Evolutionary conservation across 805 yeast genomes (phyloP).

Genomic region (Blastobotrys parvus): DNA sequence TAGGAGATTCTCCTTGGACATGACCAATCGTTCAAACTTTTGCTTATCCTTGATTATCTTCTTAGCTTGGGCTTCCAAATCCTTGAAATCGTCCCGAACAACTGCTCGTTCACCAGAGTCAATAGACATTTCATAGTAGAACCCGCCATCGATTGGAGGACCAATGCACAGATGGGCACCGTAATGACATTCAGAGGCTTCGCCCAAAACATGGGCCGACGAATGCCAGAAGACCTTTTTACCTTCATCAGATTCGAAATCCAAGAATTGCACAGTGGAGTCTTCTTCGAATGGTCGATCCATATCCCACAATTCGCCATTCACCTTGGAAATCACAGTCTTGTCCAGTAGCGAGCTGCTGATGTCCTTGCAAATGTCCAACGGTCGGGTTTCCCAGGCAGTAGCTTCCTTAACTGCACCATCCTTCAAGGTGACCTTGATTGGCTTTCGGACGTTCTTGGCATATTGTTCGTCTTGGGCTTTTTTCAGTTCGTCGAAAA

Average conservation of each 20-base stretch:
- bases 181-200: slow-evolving; percentile 91
- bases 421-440: slow-evolving; percentile 78
- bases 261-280: slow-evolving; percentile 64
- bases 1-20: slow-evolving; percentile 85
- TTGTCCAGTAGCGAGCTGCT: slow-evolving; percentile 84
- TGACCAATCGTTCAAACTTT: slow-evolving; percentile 84
- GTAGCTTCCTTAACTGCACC: slow-evolving; percentile 62
- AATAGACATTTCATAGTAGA: slow-evolving; percentile 92
- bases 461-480: slow-evolving; percentile 69
- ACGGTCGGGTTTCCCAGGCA: slow-evolving; percentile 85
- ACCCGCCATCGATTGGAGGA: slow-evolving; percentile 97
- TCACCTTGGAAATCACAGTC: slow-evolving; percentile 83
- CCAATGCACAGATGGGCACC: slow-evolving; percentile 92
- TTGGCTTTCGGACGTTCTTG: slow-evolving; percentile 49
- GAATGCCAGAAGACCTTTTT: slow-evolving; percentile 98
- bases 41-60: slow-evolving; percentile 91
- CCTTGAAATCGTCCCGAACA: slow-evolving; percentile 72
- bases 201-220: slow-evolving; percentile 96
- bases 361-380: slow-evolving; percentile 73
- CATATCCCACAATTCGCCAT: slow-evolving; percentile 90
- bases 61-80: slow-evolving; percentile 78
- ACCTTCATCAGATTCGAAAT: slow-evolving; percentile 91
- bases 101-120: slow-evolving; percentile 68
- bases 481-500: slow-evolving; percentile 74
- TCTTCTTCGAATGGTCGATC: slow-evolving; percentile 85